Percentiles rank a stretch among this genome's conserved stretches.
These are phyloP conservation scores for Colletotrichum ledebouriae DNA, from an alignment of 2,329 filamentous ascomycete species.

Conservation along the genomic window DNA sequence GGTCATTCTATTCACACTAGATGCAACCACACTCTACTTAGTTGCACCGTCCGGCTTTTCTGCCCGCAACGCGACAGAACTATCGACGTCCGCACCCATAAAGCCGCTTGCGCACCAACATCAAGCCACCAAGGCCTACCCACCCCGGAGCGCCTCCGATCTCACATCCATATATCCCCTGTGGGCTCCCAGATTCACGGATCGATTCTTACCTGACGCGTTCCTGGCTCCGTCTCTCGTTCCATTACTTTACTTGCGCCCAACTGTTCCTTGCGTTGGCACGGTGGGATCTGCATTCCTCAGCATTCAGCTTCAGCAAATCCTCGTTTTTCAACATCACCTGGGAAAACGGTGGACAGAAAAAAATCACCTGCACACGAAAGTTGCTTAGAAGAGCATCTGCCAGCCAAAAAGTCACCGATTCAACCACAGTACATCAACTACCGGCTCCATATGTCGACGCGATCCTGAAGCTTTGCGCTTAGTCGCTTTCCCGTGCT, in stretches of 20 bases:
- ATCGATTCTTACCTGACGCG: conserved; percentile 9
- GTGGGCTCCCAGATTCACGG: conserved; percentile 24
- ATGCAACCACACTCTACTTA: conserved; percentile 28
- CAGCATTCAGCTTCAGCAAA: not conserved
- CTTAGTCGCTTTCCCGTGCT: conserved; percentile 45
- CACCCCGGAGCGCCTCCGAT: conserved; percentile 35
- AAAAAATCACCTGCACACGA: not conserved
- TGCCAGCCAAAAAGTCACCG: not conserved
- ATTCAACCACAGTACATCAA: not conserved
- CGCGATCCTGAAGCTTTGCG: conserved; percentile 45
- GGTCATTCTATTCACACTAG: conserved; percentile 36
- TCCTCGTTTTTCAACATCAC: conserved; percentile 22
- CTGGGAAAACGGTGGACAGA: not conserved
- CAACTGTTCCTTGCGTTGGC: conserved; percentile 29
- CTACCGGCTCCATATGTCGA: conserved; percentile 46
- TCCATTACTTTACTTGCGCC: conserved; percentile 28
- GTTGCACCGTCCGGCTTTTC: conserved; percentile 11
- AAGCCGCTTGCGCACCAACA: conserved; percentile 28
- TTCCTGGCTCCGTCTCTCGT: conserved; percentile 41
- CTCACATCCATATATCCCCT: conserved; percentile 45
- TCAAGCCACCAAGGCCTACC: conserved; percentile 33
- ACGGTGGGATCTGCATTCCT: conserved; percentile 48
- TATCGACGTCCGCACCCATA: conserved; percentile 22
- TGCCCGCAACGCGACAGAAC: conserved; percentile 40
- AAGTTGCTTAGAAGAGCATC: not conserved